These are phyloP conservation scores for Licmophora abbreviata DNA, from an alignment of 108 stramenopile species.

Conservation along the genomic window DNA sequence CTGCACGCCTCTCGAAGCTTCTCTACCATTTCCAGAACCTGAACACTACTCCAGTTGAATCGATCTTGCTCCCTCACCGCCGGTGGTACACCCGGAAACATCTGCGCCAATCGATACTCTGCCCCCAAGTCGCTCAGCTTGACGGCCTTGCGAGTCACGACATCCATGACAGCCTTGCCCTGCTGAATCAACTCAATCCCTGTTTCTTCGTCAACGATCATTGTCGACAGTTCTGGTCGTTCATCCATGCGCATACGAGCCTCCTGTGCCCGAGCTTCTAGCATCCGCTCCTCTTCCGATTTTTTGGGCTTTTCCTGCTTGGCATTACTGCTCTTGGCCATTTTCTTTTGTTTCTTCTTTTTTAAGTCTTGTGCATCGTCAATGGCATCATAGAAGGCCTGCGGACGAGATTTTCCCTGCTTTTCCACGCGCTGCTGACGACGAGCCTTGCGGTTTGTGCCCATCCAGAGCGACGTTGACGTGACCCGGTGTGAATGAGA, in stretches of 20 bases:
- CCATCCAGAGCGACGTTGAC: conserved; percentile 1
- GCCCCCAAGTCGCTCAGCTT: conserved; percentile 52
- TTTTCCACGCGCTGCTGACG: conserved; percentile 5
- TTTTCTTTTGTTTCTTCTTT: conserved; percentile 1
- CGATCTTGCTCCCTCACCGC: conserved; percentile 51
- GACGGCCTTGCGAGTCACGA: conserved; percentile 73
- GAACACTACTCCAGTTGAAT: conserved; percentile 48
- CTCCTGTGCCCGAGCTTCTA: background rate
- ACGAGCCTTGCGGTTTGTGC: conserved; percentile 7
- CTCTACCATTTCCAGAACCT: conserved; percentile 65
- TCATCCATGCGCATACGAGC: conserved; percentile 28
- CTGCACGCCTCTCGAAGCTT: conserved; percentile 48
- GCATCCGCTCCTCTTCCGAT: background rate
- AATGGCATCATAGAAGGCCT: conserved; percentile 1
- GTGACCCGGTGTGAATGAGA: too few relatives aligned
- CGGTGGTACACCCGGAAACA: conserved; percentile 75
- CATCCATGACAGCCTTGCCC: conserved; percentile 79
- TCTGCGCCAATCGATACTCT: conserved; percentile 76
- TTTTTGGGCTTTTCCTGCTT: conserved; percentile 1
- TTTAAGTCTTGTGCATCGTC: background rate
- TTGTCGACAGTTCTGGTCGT: conserved; percentile 60
- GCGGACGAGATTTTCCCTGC: background rate
- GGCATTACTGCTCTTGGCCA: background rate
- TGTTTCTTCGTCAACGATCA: conserved; percentile 75
- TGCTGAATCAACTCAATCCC: conserved; percentile 69